phyloP scores from a whole-genome alignment of 176 grass and related monocot genomes.

The Eragrostis nindensis region DNA sequence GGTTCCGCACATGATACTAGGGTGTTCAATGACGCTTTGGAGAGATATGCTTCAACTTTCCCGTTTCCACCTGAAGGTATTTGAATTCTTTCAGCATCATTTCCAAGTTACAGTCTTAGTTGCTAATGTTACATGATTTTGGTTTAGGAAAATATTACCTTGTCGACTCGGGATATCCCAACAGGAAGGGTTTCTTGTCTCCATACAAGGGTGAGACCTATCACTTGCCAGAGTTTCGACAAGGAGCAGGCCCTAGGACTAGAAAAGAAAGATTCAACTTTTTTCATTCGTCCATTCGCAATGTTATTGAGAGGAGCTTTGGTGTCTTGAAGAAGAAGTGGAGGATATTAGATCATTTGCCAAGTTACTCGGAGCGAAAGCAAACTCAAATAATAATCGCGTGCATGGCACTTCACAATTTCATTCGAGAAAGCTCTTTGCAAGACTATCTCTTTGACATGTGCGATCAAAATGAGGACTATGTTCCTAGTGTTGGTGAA shows the following conservation, averaged over 20 bases:
- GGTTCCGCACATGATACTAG: not conserved
- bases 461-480: no score
- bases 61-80: not conserved
- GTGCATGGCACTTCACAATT: no score
- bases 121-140: not conserved
- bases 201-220: not conserved
- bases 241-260: not conserved
- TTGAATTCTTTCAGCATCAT: not conserved
- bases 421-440: no score
- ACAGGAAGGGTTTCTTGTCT: not conserved
- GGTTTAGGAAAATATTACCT: not conserved
- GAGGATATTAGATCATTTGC: no score
- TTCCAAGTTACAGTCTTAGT: no score
- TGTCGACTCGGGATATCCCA: not conserved
- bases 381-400: no score
- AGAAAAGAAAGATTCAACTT: not conserved
- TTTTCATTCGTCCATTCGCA: not conserved
- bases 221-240: not conserved
- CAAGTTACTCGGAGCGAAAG: no score
- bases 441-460: no score
- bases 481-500: no score
- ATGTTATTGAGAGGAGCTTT: not conserved
- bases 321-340: no score
- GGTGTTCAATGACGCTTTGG: not conserved
- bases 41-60: not conserved